Percentiles rank a stretch among this genome's conserved stretches.
Conservation (phyloP, 306 rosid species). For the Vigna reflexopilosa region DNA sequence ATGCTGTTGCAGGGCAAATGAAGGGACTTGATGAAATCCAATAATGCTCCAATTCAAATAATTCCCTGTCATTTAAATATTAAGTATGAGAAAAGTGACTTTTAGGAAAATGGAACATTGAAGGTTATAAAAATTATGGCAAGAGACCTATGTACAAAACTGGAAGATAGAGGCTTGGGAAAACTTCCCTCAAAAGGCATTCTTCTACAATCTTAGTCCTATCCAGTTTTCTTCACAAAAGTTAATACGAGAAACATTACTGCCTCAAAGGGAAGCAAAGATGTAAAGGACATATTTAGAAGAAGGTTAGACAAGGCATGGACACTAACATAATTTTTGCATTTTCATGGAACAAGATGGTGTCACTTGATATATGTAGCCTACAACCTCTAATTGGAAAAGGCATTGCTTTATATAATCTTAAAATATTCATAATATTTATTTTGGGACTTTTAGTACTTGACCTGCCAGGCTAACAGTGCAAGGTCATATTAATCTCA, state of each 20-base stretch:
- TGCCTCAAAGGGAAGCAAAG: not conserved
- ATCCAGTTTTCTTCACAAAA: constrained; percentile 11
- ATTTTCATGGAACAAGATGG: not conserved
- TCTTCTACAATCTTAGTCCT: not conserved
- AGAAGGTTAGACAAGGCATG: constrained; percentile 23
- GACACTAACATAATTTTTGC: not conserved
- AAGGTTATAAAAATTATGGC: not conserved
- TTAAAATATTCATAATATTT: constrained; percentile 1
- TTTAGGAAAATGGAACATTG: not conserved
- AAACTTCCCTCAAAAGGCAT: constrained; percentile 16
- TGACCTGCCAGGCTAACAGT: not conserved
- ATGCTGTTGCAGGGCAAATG: not conserved
- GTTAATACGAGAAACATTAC: not conserved
- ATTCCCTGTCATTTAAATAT: too few relatives aligned
- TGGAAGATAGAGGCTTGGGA: not conserved
- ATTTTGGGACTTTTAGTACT: not conserved
- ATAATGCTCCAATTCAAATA: too few relatives aligned
- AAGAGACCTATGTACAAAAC: not conserved
- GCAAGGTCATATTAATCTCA: not conserved
- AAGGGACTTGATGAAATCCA: not conserved
- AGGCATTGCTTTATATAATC: not conserved
- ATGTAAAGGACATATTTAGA: not conserved
- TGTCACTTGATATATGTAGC: not conserved
- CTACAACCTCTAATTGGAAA: not conserved
- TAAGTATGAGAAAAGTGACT: not conserved